phyloP scores from a whole-genome alignment of 2,329 filamentous ascomycete species.

The Metarhizium anisopliae region DNA sequence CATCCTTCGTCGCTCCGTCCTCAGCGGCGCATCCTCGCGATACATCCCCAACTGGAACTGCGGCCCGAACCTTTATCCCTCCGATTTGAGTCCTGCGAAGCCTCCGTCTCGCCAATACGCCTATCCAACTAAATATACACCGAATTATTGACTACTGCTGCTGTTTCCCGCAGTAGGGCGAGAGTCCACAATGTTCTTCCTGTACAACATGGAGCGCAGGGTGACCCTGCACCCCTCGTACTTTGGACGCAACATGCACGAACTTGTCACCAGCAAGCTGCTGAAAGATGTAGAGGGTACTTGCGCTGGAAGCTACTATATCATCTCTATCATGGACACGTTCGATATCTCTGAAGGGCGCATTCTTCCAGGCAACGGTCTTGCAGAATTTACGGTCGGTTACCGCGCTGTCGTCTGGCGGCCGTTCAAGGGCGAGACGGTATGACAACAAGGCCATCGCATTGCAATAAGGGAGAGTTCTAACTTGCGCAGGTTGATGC shows the following conservation, averaged over 20 bases:
- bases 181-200: constrained; percentile 75
- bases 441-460: constrained; percentile 36
- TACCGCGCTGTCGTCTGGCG: constrained; percentile 97
- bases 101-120: not conserved
- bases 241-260: constrained; percentile 88
- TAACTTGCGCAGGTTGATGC: constrained; percentile 68
- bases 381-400: constrained; percentile 89
- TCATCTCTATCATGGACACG: constrained; percentile 95
- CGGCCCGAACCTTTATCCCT: not conserved
- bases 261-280: constrained; percentile 81
- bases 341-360: constrained; percentile 91
- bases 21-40: not conserved
- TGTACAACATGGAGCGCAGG: constrained; percentile 90
- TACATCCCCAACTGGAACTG: not conserved
- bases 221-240: constrained; percentile 95
- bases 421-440: constrained; percentile 96
- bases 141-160: not conserved
- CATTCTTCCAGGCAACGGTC: constrained; percentile 81
- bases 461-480: constrained; percentile 13
- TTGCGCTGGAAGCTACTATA: constrained; percentile 92
- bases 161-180: not conserved
- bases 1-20: constrained; percentile 6
- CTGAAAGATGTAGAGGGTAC: constrained; percentile 91
- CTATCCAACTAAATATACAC: not conserved
- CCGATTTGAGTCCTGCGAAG: not conserved